phyloP scores from a whole-genome alignment of 306 rosid genomes.

The Begonia masoniana region DNA sequence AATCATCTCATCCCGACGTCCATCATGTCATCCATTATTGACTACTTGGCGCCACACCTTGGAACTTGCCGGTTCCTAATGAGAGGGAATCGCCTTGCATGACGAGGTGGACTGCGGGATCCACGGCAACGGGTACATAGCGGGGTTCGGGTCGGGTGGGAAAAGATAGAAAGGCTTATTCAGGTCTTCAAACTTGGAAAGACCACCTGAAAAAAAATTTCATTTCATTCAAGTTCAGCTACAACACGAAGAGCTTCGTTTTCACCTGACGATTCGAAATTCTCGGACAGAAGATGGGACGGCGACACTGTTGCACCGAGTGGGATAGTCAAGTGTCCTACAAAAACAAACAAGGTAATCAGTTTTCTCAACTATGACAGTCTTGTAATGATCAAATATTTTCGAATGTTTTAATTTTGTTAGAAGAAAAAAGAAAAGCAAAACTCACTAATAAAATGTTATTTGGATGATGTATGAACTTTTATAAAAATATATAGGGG shows the following conservation, averaged over 20 bases:
- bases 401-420: no score
- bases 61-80: constrained; percentile 65
- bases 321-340: constrained; percentile 85
- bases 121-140: constrained; percentile 93
- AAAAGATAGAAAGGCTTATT: constrained; percentile 32
- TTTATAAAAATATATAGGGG: no score
- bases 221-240: constrained; percentile 94
- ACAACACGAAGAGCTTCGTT: constrained; percentile 89
- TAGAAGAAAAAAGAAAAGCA: no score
- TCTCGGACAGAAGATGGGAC: constrained; percentile 54
- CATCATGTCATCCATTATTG: constrained; percentile 78
- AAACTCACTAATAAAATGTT: no score
- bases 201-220: constrained; percentile 77
- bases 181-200: constrained; percentile 66
- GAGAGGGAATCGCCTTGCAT: constrained; percentile 51
- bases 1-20: constrained; percentile 99
- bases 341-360: not conserved
- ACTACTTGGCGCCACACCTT: constrained; percentile 45
- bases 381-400: no score
- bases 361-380: no score
- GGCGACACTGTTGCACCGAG: constrained; percentile 87
- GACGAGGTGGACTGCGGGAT: constrained; percentile 80
- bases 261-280: constrained; percentile 78
- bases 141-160: constrained; percentile 74
- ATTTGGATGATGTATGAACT: no score